These are phyloP conservation scores for Zasmidium cellare DNA, from an alignment of 2,329 filamentous ascomycete species.

Conservation along the genomic window DNA sequence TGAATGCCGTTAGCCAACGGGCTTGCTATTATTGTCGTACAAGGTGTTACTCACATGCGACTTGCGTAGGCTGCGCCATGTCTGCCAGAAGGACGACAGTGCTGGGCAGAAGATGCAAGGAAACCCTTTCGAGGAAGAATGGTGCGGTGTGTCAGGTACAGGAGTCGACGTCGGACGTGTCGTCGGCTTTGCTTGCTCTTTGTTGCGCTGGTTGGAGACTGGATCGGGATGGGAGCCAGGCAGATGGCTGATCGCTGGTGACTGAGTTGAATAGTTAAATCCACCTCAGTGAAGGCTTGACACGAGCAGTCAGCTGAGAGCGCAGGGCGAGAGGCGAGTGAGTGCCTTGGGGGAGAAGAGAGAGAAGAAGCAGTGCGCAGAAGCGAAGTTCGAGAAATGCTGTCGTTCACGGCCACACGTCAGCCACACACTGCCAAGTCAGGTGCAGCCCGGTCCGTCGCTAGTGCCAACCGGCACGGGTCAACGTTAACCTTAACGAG, in stretches of 20 bases:
- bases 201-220: slow-evolving; percentile 17
- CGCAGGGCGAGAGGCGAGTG: slow-evolving; percentile 1
- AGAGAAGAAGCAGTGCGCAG: neutral
- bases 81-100: slow-evolving; percentile 40
- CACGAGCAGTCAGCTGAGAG: slow-evolving; percentile 19
- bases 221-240: slow-evolving; percentile 4
- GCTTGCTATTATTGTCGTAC: neutral
- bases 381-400: neutral
- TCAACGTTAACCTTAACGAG: neutral
- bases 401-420: neutral
- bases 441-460: too few relatives aligned
- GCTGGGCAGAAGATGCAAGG: neutral
- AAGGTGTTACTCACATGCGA: slow-evolving; percentile 66
- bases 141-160: neutral
- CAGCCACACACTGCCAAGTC: too few relatives aligned
- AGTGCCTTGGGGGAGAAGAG: neutral
- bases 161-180: neutral
- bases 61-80: slow-evolving; percentile 92
- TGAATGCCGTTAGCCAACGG: slow-evolving; percentile 32
- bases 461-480: neutral
- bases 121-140: neutral
- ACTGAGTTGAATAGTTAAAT: slow-evolving; percentile 37
- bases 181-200: slow-evolving; percentile 10
- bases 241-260: slow-evolving; percentile 28
- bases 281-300: slow-evolving; percentile 29